phyloP scores from a whole-genome alignment of 108 stramenopile genomes.

The Cyclostephanos tholiformis region DNA sequence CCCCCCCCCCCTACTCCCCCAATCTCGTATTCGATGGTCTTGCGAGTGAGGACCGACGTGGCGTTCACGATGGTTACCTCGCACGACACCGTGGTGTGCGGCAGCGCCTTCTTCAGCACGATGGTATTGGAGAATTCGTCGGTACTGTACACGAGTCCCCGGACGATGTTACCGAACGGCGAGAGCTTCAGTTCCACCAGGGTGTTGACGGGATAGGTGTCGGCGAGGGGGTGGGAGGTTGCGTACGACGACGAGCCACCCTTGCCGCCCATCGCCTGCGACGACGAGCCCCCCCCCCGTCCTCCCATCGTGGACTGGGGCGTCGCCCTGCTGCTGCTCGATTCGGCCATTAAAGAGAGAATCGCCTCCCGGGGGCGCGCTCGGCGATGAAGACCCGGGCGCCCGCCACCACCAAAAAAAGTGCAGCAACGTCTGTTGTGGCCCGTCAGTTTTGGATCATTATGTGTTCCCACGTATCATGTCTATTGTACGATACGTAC shows the following conservation, averaged over 20 bases:
- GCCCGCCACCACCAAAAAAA: too few species aligned
- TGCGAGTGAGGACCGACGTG: constrained; percentile 38
- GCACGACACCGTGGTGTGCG: constrained; percentile 49
- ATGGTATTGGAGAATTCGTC: constrained; percentile 68
- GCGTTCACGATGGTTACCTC: constrained; percentile 60
- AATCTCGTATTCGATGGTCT: constrained; percentile 33
- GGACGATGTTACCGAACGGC: constrained; percentile 17
- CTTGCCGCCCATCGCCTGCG: constrained; percentile 5
- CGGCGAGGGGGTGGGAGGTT: constrained; percentile 17
- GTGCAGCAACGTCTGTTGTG: too few species aligned
- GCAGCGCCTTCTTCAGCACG: constrained; percentile 57
- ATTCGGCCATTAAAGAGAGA: neutral
- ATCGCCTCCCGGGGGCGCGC: neutral
- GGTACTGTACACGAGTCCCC: constrained; percentile 76
- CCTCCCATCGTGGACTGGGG: constrained; percentile 5
- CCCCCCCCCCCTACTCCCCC: constrained; percentile 14
- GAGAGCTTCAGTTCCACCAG: constrained; percentile 48
- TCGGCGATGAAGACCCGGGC: neutral
- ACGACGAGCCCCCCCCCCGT: neutral
- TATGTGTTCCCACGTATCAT: too few species aligned
- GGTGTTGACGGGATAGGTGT: constrained; percentile 48
- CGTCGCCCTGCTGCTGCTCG: constrained; percentile 7
- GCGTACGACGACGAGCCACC: neutral
- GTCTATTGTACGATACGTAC: too few species aligned
- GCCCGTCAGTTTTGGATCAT: too few species aligned